phyloP scores from a whole-genome alignment of 495 filamentous ascomycete genomes.

The Lentithecium fluviatile region DNA sequence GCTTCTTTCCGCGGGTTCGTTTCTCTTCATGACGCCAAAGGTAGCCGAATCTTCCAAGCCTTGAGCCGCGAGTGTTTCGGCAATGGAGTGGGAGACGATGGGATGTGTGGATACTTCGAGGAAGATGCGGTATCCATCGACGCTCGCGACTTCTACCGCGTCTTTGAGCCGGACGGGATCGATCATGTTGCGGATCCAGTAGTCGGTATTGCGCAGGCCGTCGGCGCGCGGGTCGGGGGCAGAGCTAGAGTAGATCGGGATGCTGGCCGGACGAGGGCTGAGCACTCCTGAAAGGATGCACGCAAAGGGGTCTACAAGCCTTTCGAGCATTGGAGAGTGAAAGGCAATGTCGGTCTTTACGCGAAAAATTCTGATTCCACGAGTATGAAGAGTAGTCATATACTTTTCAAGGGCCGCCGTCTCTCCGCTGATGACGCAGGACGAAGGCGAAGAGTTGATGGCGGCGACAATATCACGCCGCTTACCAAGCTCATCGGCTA shows the following conservation, averaged over 20 bases:
- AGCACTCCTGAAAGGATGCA: constrained; percentile 30
- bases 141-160: constrained; percentile 42
- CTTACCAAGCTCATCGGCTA: constrained; percentile 27
- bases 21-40: constrained; percentile 43
- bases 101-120: constrained; percentile 45
- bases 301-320: constrained; percentile 37
- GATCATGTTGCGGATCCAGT: constrained; percentile 42
- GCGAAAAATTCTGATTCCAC: constrained; percentile 35
- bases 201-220: constrained; percentile 32
- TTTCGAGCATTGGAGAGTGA: constrained; percentile 42
- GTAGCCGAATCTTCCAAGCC: constrained; percentile 39
- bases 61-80: constrained; percentile 41
- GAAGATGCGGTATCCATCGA: constrained; percentile 42
- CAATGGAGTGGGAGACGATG: constrained; percentile 43
- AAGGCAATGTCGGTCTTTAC: constrained; percentile 44
- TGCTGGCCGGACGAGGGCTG: constrained; percentile 31
- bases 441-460: constrained; percentile 48
- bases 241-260: constrained; percentile 47
- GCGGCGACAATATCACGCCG: constrained; percentile 42
- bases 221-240: constrained; percentile 29
- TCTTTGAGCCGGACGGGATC: constrained; percentile 36
- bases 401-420: constrained; percentile 31
- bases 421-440: constrained; percentile 45
- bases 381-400: constrained; percentile 18
- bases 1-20: constrained; percentile 47